A percentile compares a stretch with the other conserved stretches of the same genome.
Conservation (phyloP, 257 asterid genomes). For the Salvia rosmarinus region DNA sequence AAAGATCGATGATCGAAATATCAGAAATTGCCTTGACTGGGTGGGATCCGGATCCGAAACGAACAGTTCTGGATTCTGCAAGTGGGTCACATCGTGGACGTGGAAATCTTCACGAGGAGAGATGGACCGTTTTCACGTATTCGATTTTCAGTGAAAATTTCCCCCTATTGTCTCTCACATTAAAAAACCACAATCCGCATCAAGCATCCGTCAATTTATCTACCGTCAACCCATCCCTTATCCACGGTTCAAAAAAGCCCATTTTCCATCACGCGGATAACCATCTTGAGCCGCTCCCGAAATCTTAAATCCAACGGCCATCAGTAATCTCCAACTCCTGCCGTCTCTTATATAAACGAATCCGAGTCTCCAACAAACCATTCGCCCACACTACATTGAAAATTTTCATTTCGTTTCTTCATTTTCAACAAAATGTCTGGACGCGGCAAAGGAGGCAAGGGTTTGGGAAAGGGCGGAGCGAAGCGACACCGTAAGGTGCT, state of each 20-base stretch:
- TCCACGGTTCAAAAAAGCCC: slow-evolving; percentile 27
- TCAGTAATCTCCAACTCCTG: background rate
- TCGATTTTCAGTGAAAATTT: slow-evolving; percentile 1
- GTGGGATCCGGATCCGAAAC: background rate
- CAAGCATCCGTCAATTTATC: background rate
- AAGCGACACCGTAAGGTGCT: slow-evolving; percentile 62
- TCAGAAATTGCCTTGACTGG: background rate
- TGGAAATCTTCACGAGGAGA: background rate
- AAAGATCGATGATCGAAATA: too few relatives aligned
- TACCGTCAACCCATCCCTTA: slow-evolving; percentile 30
- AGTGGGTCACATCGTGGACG: background rate
- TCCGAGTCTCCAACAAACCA: background rate
- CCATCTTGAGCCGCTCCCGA: slow-evolving; percentile 25
- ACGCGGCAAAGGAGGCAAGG: slow-evolving; percentile 63
- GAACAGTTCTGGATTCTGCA: background rate
- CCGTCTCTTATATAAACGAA: slow-evolving; percentile 27
- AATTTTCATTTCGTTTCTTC: background rate
- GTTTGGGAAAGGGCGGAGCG: slow-evolving; percentile 64
- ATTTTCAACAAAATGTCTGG: slow-evolving; percentile 44
- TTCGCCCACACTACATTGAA: background rate
- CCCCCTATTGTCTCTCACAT: slow-evolving; percentile 23
- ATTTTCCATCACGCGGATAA: slow-evolving; percentile 18
- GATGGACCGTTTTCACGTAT: background rate
- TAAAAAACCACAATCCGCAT: slow-evolving; percentile 40
- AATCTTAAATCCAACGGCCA: slow-evolving; percentile 34